Evolutionary conservation across 2,329 filamentous ascomycete species (phyloP).

Genomic region (Colletotrichum abscissum): DNA sequence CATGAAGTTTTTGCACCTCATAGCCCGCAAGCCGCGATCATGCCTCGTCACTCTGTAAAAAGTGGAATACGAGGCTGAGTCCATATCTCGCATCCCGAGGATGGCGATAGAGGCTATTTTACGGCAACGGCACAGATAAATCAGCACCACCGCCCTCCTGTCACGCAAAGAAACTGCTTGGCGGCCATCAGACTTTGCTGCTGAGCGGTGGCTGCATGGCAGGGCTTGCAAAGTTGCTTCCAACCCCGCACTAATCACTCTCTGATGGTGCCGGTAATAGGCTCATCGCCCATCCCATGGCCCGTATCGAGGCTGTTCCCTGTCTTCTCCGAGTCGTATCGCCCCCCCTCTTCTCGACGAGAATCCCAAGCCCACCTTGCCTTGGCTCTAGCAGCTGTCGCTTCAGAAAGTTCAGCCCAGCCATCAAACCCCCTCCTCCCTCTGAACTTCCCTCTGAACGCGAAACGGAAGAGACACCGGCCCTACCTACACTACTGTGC

Average conservation of each 20-base stretch:
- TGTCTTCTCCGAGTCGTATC: constrained; percentile 26
- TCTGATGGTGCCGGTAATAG: neutral
- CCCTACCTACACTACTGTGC: neutral
- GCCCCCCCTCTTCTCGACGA: constrained; percentile 13
- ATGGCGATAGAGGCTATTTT: neutral
- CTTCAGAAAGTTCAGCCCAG: constrained; percentile 10
- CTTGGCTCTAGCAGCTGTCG: constrained; percentile 24
- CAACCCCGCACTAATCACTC: constrained; percentile 6
- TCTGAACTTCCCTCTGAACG: neutral
- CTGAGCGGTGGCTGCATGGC: neutral
- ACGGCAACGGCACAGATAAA: neutral
- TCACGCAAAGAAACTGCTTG: neutral
- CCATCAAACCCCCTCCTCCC: neutral
- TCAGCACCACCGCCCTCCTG: neutral
- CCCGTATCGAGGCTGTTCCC: constrained; percentile 18
- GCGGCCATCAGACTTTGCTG: neutral
- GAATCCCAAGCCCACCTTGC: constrained; percentile 4
- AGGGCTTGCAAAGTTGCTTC: constrained; percentile 6
- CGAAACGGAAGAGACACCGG: neutral
- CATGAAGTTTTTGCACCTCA: neutral
- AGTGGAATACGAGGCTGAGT: neutral
- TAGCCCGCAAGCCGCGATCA: neutral
- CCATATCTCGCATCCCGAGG: constrained; percentile 3
- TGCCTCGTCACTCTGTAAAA: neutral
- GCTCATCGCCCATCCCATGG: neutral